Base-by-base conservation (phyloP, 1,139 yeast genomes). In the Candida mesenterica region DNA sequence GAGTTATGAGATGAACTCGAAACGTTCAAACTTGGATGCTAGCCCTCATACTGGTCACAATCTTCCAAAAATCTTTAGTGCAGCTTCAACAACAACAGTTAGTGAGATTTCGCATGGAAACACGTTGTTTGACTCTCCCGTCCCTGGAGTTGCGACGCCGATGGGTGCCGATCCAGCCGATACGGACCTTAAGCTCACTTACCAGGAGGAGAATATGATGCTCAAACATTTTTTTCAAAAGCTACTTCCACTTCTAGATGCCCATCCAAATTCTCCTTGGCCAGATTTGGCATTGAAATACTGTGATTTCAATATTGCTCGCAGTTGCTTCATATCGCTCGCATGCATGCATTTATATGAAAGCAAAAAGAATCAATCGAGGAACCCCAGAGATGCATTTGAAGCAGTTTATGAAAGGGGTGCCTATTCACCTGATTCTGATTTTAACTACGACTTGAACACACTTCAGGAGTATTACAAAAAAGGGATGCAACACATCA, bases 191-290 rank as follows among this genome's bases (percentile, higher is more conserved):
- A 33, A 40, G 25, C 41, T 36, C 37, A 40, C 68, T 2, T 61
- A 64, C 35, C 52, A 58, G 19, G 79, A 75, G 41, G 81, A 75
- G 42, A 72, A 65, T 39, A 65, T 62, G 59, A 69, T 75, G 63
- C 48, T 75, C 39, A 69, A 66, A 38, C 80, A 75, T 49, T 75
- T 75, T 46, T 75, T 75, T 51, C 68, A 72, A 43, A 69, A 72
- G 42, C 57, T 75, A 20, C 50, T 75, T 3, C 79, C 77, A 1
- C 48, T 75, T 25, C 48, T 75, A 15, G 81, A 75, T 52, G 77
- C 78, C 0, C 79, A 74, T 48, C 80, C 80, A 1, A 70, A 71
- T 31, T 62, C 77, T 0, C 80, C 80, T 2, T 74, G 79, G 79
- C 81, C 81, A 0, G 75, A 74, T 38, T 51, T 75, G 34, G 77